These are phyloP conservation scores for Podosphaera leucotricha DNA, from an alignment of 2,329 filamentous ascomycete genomes.

Conservation along the genomic window DNA sequence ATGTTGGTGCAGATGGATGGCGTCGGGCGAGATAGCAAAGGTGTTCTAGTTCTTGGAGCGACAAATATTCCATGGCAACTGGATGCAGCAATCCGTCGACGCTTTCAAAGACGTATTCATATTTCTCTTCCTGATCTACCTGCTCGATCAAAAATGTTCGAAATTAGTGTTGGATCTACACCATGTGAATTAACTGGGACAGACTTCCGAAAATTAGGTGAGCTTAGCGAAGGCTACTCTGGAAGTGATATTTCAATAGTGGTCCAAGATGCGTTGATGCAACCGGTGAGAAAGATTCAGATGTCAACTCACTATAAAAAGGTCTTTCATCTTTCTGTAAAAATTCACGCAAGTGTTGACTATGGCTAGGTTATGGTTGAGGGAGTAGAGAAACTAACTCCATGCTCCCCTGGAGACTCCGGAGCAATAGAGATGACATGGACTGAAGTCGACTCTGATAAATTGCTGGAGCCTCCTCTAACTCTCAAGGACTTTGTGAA, in stretches of 20 bases:
- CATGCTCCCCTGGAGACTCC: conserved; percentile 76
- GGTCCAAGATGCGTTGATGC: conserved; percentile 92
- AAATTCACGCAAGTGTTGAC: not conserved
- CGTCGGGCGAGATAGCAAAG: conserved; percentile 84
- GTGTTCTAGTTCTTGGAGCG: conserved; percentile 80
- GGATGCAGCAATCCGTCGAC: conserved; percentile 80
- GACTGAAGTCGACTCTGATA: conserved; percentile 63
- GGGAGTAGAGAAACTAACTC: conserved; percentile 45
- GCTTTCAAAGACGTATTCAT: conserved; percentile 89
- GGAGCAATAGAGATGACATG: conserved; percentile 85
- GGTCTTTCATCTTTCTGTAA: conserved; percentile 21
- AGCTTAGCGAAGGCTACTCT: conserved; percentile 78
- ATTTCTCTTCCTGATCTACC: conserved; percentile 76
- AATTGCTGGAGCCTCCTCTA: conserved; percentile 67
- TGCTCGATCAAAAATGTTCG: conserved; percentile 61
- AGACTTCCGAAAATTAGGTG: conserved; percentile 60
- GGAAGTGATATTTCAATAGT: conserved; percentile 91
- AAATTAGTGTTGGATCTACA: conserved; percentile 78
- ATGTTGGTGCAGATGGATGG: conserved; percentile 98
- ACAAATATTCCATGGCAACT: conserved; percentile 99
- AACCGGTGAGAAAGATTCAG: conserved; percentile 87
- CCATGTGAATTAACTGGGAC: conserved; percentile 57
- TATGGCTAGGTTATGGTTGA: conserved; percentile 42
- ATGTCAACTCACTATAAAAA: conserved; percentile 95
- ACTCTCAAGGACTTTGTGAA: conserved; percentile 82